These are phyloP conservation scores for Polytrichum commune DNA, from an alignment of 225 moss, liverwort and hornwort genomes.

Conservation along the genomic window DNA sequence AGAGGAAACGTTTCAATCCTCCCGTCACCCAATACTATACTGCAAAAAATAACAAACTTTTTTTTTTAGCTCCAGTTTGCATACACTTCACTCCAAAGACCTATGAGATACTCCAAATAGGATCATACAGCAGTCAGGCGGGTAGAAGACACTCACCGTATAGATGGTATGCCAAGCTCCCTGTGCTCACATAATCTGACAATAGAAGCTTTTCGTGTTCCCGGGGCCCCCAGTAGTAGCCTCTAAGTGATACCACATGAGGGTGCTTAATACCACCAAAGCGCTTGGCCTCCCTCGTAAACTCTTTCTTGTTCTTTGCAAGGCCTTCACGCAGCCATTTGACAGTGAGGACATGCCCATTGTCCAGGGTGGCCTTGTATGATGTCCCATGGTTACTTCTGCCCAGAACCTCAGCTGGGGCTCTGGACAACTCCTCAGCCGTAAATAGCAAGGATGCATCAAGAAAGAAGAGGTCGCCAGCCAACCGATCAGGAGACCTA, in stretches of 20 bases:
- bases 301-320: conserved; percentile 73
- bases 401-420: conserved; percentile 82
- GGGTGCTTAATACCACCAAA: conserved; percentile 86
- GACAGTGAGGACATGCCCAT: conserved; percentile 64
- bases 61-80: no score
- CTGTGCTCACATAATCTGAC: conserved; percentile 62
- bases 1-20: background rate
- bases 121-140: background rate
- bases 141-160: conserved; percentile 38
- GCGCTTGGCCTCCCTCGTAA: conserved; percentile 72
- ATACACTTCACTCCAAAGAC: background rate
- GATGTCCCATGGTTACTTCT: conserved; percentile 91
- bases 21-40: no score
- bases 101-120: background rate
- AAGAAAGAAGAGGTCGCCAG: conserved; percentile 81
- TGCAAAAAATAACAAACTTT: no score
- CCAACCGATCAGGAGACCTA: conserved; percentile 63
- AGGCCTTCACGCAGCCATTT: conserved; percentile 88
- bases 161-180: conserved; percentile 71
- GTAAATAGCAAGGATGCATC: conserved; percentile 69
- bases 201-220: conserved; percentile 89
- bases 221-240: conserved; percentile 87
- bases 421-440: conserved; percentile 76
- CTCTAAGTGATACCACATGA: conserved; percentile 66
- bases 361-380: conserved; percentile 68